A percentile compares a stretch with the other conserved stretches of the same genome.
Conservation (phyloP, 306 rosid species). For the Castanospermum australe region DNA sequence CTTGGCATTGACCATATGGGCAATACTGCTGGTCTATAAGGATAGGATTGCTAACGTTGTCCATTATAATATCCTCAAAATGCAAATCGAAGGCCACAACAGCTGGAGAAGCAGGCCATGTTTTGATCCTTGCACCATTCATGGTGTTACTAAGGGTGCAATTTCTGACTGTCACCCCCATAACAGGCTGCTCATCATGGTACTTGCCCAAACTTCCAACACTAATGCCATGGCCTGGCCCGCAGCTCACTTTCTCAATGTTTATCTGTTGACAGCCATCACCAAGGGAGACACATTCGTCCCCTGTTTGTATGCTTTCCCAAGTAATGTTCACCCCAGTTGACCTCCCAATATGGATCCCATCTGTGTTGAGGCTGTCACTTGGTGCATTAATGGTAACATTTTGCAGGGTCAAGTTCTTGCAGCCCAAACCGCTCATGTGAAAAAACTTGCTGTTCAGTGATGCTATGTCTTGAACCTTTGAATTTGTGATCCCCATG, state of each 20-base stretch:
- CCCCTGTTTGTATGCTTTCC: slow-evolving; percentile 15
- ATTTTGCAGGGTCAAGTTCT: not conserved
- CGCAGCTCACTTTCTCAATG: slow-evolving; percentile 12
- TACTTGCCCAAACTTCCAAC: slow-evolving; percentile 12
- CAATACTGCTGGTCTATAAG: slow-evolving; percentile 26
- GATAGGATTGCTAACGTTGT: slow-evolving; percentile 8
- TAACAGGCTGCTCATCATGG: slow-evolving; percentile 15
- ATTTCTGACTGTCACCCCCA: not conserved
- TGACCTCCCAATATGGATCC: slow-evolving; percentile 29
- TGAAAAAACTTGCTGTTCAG: slow-evolving; percentile 25
- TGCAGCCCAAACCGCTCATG: not conserved
- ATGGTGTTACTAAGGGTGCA: not conserved
- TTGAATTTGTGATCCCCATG: not conserved
- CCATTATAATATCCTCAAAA: slow-evolving; percentile 26
- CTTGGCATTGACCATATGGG: slow-evolving; percentile 22
- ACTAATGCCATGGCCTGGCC: slow-evolving; percentile 26
- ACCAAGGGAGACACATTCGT: slow-evolving; percentile 33
- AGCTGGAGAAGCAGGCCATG: slow-evolving; percentile 16
- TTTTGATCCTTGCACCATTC: slow-evolving; percentile 26
- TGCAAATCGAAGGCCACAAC: not conserved
- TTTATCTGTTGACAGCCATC: slow-evolving; percentile 24
- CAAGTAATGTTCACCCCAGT: not conserved
- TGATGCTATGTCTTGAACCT: not conserved
- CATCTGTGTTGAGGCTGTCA: slow-evolving; percentile 27
- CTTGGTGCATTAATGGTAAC: slow-evolving; percentile 21